Conservation (phyloP, 2,329 filamentous ascomycete genomes). For the Pezicula neosporulosa region DNA sequence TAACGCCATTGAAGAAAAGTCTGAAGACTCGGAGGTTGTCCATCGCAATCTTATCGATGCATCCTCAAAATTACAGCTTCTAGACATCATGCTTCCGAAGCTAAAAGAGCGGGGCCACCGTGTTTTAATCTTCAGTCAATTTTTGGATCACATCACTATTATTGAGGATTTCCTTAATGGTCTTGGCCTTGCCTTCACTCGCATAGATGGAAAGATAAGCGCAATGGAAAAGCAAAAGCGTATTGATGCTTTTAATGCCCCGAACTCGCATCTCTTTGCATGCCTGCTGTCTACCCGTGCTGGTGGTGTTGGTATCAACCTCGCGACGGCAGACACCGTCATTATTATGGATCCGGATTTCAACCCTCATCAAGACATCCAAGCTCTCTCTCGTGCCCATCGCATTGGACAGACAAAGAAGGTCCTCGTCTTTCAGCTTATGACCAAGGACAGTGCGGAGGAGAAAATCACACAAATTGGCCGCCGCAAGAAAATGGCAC, state of each 20-base stretch:
- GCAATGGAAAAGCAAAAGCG: slow-evolving; percentile 88
- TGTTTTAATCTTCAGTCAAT: slow-evolving; percentile 94
- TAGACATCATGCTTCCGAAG: slow-evolving; percentile 84
- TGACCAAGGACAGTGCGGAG: slow-evolving; percentile 84
- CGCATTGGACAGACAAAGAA: slow-evolving; percentile 96
- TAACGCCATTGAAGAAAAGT: slow-evolving; percentile 80
- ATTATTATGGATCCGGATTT: slow-evolving; percentile 67
- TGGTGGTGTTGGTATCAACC: slow-evolving; percentile 94
- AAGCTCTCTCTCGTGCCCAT: slow-evolving; percentile 90
- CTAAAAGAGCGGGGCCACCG: slow-evolving; percentile 81
- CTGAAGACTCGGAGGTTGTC: slow-evolving; percentile 55
- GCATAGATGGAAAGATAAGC: slow-evolving; percentile 80
- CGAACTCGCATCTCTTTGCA: slow-evolving; percentile 77
- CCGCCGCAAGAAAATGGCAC: slow-evolving; percentile 88
- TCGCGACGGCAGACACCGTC: slow-evolving; percentile 94
- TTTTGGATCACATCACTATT: slow-evolving; percentile 82
- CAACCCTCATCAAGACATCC: slow-evolving; percentile 87
- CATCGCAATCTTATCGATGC: slow-evolving; percentile 87
- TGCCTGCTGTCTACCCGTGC: slow-evolving; percentile 93
- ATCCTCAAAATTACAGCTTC: slow-evolving; percentile 80
- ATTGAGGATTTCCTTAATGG: slow-evolving; percentile 87
- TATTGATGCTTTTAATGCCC: slow-evolving; percentile 90
- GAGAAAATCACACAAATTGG: slow-evolving; percentile 97
- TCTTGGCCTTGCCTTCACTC: slow-evolving; percentile 68
- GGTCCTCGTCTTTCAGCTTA: slow-evolving; percentile 90